Evolutionary conservation across 2,329 filamentous ascomycete genomes (phyloP).

Genomic region (Mollisia scopiformis): DNA sequence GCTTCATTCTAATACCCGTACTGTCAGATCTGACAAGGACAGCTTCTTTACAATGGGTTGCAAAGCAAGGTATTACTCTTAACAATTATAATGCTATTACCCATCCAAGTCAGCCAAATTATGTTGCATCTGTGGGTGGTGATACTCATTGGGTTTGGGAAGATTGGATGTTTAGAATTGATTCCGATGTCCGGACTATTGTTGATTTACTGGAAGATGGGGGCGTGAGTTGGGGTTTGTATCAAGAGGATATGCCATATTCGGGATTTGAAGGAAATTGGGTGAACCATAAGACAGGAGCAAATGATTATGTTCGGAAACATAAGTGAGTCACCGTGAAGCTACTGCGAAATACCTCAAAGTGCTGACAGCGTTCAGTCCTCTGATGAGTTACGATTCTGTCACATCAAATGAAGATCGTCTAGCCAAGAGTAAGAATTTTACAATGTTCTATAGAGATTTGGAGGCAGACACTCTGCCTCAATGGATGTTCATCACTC

Average conservation of each 20-base stretch:
- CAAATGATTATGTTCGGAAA: conserved; percentile 80
- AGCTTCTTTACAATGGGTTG: conserved; percentile 56
- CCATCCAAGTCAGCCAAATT: conserved; percentile 78
- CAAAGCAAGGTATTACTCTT: conserved; percentile 63
- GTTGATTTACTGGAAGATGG: conserved; percentile 52
- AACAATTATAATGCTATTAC: conserved; percentile 64
- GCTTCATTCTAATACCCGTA: conserved; percentile 30
- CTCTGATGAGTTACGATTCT: conserved; percentile 65
- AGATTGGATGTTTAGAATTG: conserved; percentile 62
- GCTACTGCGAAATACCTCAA: too few relatives aligned
- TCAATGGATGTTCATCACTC: conserved; percentile 74
- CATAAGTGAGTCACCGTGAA: conserved; percentile 59
- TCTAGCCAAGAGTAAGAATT: conserved; percentile 72
- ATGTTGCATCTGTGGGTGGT: conserved; percentile 68
- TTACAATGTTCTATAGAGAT: conserved; percentile 69
- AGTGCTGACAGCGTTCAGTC: conserved; percentile 26
- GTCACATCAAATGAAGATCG: conserved; percentile 61
- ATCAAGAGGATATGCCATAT: conserved; percentile 78
- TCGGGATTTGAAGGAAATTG: conserved; percentile 70
- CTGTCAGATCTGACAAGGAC: conserved; percentile 3
- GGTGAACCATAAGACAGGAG: conserved; percentile 64
- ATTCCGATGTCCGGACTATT: conserved; percentile 59
- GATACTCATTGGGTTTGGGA: conserved; percentile 72
- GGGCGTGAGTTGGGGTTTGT: conserved; percentile 62
- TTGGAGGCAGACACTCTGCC: conserved; percentile 65